Evolutionary conservation across 2,329 filamentous ascomycete species (phyloP), one percentile per base, ranked within the genome.

Genomic region (Ceratocystis diversiconidia): DNA sequence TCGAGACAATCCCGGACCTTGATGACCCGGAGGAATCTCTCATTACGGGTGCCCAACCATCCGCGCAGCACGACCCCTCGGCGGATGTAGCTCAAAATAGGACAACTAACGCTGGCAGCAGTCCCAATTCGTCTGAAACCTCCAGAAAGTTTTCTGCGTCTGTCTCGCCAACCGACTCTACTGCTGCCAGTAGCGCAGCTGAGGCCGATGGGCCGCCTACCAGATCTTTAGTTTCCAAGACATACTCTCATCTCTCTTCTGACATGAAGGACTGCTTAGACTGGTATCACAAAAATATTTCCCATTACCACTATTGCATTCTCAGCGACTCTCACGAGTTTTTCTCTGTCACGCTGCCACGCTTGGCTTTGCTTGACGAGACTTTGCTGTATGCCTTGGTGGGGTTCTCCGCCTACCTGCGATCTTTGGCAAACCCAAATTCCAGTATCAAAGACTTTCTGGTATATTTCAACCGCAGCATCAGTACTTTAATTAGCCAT

Each of bases 361-460:
- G 84, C 50, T 79, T 88, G 64, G 92, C 92, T 0, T 73, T 92
- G 61, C 82, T 82, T 8, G 73, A 91, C 72, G 88, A 96, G 68
- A 85, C 92, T 5, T 78, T 97, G 10, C 80, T 96, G 4, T 91
- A 96, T 73, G 91, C 92, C 0, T 77, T 96, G 3, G 88, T 92
- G 8, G 90, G 88, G 0, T 97, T 96, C 73, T 82, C 92, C 10
- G 89, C 92, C 0, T 97, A 96, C 72, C 90, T 95, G 70, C 82
- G 87, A 69, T 88, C 88, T 1, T 74, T 96, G 61, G 80, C 81
- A 48, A 84, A 86, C 61, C 83, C 87, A 0, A 78, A 85, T 61
- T 89, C 88, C 25, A 86, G 85, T 69, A 85, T 97, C 30, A 82
- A 88, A 68, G 85, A 88, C 63, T 97, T 97, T 70, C 79, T 97